These are phyloP conservation scores for Debaryomyces robertsiae DNA, from an alignment of 1,139 yeast species.

Conservation along the genomic window DNA sequence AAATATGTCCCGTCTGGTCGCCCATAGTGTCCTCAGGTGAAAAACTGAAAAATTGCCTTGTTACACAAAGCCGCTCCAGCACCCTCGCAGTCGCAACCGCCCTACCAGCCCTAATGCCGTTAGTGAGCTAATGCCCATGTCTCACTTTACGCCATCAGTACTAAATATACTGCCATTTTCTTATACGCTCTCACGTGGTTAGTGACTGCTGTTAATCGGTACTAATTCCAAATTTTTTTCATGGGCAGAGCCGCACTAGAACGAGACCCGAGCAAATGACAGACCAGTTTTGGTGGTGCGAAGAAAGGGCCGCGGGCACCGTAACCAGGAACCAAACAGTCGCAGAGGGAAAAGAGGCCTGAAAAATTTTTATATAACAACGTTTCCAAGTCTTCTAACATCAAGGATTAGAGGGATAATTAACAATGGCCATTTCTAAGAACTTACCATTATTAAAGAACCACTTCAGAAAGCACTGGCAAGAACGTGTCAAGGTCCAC, in stretches of 20 bases:
- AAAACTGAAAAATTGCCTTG: background rate
- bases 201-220: conserved; percentile 9
- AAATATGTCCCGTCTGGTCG: conserved; percentile 2
- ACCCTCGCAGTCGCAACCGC: too few relatives aligned
- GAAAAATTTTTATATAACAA: conserved; percentile 4
- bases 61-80: too few relatives aligned
- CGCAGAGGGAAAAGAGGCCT: background rate
- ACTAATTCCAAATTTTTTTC: too few relatives aligned
- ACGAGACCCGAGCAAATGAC: conserved; percentile 3
- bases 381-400: conserved; percentile 5
- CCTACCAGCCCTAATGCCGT: too few relatives aligned
- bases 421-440: conserved; percentile 85
- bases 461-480: conserved; percentile 99
- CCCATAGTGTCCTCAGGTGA: background rate
- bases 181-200: conserved; percentile 6
- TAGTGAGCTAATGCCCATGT: too few relatives aligned
- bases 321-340: background rate
- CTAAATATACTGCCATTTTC: background rate
- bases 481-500: conserved; percentile 98
- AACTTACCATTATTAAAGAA: conserved; percentile 96
- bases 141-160: too few relatives aligned
- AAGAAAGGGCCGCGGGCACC: background rate
- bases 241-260: background rate
- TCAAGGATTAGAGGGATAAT: conserved; percentile 10
- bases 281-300: background rate